A percentile compares a stretch with the other conserved stretches of the same genome.
phyloP scores from a whole-genome alignment of 371 early-diverging fungal species.

The Umbelopsis sp. region DNA sequence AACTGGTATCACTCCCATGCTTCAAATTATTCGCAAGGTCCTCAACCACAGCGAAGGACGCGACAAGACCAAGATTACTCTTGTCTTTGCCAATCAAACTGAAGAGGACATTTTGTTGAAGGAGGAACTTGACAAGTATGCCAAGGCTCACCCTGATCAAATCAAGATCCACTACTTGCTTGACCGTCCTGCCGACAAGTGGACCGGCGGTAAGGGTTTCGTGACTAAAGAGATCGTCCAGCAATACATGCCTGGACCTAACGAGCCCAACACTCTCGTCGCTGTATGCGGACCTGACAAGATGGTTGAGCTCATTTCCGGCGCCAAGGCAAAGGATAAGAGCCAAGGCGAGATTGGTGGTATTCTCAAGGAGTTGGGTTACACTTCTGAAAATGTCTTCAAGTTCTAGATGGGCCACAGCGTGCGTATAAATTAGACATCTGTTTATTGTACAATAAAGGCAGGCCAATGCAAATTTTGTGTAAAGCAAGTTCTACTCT shows the following conservation, averaged over 20 bases:
- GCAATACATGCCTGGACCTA: conserved; percentile 66
- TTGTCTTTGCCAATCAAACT: conserved; percentile 88
- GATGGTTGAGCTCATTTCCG: conserved; percentile 80
- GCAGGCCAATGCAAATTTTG: too few species aligned
- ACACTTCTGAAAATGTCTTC: conserved; percentile 10
- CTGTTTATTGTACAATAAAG: too few species aligned
- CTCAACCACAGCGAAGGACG: conserved; percentile 62
- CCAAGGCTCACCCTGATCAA: conserved; percentile 73
- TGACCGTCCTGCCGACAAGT: conserved; percentile 70
- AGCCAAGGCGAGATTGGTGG: conserved; percentile 87
- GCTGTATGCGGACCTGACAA: conserved; percentile 91
- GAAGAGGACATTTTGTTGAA: conserved; percentile 87
- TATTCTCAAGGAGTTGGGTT: conserved; percentile 71
- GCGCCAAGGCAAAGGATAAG: conserved; percentile 81
- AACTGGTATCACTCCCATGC: conserved; percentile 94
- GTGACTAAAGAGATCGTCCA: conserved; percentile 71
- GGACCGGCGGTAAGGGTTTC: conserved; percentile 74
- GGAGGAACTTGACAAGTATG: conserved; percentile 76
- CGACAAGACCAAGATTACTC: conserved; percentile 83
- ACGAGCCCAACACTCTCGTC: conserved; percentile 61
- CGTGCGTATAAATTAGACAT: too few species aligned
- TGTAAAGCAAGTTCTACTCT: too few species aligned
- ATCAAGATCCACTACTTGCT: conserved; percentile 82
- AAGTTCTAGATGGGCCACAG: not conserved
- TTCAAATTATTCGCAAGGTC: conserved; percentile 75